Conservation (phyloP, 2,329 filamentous ascomycete genomes). For the Drechslerella coelobrocha region DNA sequence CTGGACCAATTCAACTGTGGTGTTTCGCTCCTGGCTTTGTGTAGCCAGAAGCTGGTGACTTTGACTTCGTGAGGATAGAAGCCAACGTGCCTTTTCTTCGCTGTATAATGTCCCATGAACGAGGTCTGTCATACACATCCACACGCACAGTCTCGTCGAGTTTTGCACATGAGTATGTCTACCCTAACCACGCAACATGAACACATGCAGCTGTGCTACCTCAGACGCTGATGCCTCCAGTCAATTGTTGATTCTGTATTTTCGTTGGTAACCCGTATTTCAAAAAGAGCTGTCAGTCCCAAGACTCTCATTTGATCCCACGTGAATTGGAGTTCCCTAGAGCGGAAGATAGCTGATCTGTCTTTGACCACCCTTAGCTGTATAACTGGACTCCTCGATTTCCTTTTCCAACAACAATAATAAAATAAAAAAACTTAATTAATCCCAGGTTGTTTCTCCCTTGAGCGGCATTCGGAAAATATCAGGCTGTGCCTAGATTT, state of each 20-base stretch:
- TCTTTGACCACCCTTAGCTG: constrained; percentile 39
- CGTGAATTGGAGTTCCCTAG: constrained; percentile 38
- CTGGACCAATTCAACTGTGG: constrained; percentile 19
- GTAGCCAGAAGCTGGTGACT: constrained; percentile 45
- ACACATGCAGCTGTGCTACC: constrained; percentile 50
- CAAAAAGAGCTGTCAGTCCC: constrained; percentile 33
- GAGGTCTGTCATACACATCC: constrained; percentile 50
- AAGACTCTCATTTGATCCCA: constrained; percentile 21
- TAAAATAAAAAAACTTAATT: constrained; percentile 44
- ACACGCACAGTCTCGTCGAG: constrained; percentile 35
- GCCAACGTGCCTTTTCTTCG: constrained; percentile 14
- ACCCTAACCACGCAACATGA: constrained; percentile 47
- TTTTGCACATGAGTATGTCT: constrained; percentile 41
- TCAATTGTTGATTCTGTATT: constrained; percentile 48
- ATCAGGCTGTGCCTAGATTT: constrained; percentile 27
- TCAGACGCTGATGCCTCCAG: constrained; percentile 44
- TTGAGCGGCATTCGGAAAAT: constrained; percentile 37
- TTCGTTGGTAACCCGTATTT: constrained; percentile 42
- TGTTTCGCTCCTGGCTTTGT: constrained; percentile 38
- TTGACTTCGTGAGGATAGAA: constrained; percentile 31
- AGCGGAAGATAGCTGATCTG: constrained; percentile 50
- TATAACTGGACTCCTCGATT: constrained; percentile 46
- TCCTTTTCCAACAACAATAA: constrained; percentile 44
- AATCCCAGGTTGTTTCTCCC: constrained; percentile 26
- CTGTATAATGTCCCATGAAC: constrained; percentile 43